phyloP scores from a whole-genome alignment of 176 grass and related monocot species.

The Juncus effusus region DNA sequence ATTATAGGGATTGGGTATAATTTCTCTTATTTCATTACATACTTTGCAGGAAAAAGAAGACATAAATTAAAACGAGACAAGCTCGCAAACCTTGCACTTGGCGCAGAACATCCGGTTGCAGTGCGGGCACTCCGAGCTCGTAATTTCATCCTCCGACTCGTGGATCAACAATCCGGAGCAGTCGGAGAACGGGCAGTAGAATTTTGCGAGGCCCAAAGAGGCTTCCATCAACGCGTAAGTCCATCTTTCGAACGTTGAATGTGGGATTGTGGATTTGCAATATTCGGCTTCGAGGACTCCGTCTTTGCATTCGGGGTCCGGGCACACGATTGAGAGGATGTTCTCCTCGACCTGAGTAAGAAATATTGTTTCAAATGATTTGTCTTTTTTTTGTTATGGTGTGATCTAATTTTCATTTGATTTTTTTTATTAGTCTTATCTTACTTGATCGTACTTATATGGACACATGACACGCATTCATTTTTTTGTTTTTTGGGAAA shows the following conservation, averaged over 20 bases:
- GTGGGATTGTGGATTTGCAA: constrained; percentile 26
- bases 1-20: too few relatives aligned
- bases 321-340: not conserved
- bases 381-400: not conserved
- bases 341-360: not conserved
- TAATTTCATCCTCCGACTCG: constrained; percentile 21
- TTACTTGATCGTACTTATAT: too few relatives aligned
- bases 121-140: constrained; percentile 45
- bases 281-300: constrained; percentile 31
- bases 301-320: too few relatives aligned
- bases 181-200: constrained; percentile 62
- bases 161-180: constrained; percentile 51
- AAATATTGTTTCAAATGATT: constrained; percentile 6
- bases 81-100: constrained; percentile 20
- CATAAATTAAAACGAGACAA: too few relatives aligned
- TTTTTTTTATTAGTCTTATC: too few relatives aligned
- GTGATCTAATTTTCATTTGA: not conserved
- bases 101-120: constrained; percentile 58
- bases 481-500: too few relatives aligned
- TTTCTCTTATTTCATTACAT: too few relatives aligned
- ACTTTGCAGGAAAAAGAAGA: too few relatives aligned
- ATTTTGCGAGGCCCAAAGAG: constrained; percentile 17
- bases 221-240: constrained; percentile 41
- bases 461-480: too few relatives aligned
- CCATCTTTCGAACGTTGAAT: constrained; percentile 41